Conservation (phyloP, 148 eudicot species). For the Rhododendron henanense region DNA sequence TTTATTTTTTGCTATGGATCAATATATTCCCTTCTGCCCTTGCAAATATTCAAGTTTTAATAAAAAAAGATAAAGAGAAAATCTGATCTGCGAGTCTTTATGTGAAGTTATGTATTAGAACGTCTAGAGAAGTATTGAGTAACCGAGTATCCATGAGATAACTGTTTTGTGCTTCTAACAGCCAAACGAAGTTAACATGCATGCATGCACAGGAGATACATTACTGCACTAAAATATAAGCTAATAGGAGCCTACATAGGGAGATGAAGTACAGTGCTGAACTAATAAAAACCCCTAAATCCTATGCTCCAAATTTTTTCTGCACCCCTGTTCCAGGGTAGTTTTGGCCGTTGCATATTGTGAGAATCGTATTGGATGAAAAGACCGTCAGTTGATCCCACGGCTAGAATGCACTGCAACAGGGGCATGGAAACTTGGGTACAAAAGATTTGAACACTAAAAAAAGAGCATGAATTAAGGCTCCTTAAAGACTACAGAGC, state of each 20-base stretch:
- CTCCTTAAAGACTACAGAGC: neutral
- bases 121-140: neutral
- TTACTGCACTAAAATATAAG: neutral
- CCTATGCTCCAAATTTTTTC: neutral
- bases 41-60: neutral
- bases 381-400: too few relatives aligned
- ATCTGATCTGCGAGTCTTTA: neutral
- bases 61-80: neutral
- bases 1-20: neutral
- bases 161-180: neutral
- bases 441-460: neutral
- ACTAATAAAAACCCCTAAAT: neutral
- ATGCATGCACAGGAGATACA: neutral
- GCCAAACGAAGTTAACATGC: neutral
- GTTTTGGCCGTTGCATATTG: neutral
- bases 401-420: too few relatives aligned
- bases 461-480: neutral
- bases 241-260: neutral
- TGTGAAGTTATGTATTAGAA: neutral
- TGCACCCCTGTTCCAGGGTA: neutral
- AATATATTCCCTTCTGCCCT: neutral
- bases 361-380: neutral
- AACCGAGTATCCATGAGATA: neutral
- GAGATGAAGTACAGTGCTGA: slow-evolving; percentile 2
- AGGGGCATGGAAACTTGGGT: too few relatives aligned